Base-by-base conservation (phyloP, 1,139 yeast genomes). In the Williopsis jadinii region DNA sequence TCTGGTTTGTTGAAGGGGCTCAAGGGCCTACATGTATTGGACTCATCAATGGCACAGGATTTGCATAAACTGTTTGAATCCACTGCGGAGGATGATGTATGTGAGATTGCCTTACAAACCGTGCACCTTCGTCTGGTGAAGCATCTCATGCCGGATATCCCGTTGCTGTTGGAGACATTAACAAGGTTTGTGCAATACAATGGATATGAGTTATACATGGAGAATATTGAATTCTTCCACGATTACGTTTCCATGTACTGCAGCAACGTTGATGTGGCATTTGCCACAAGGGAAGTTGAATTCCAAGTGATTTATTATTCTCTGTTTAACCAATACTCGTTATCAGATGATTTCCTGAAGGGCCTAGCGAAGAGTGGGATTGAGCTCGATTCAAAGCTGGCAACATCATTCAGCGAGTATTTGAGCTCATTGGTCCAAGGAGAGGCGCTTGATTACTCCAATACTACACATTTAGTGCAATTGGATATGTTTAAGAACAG, bases 1-100 rank as follows among this genome's bases (percentile, higher is more conserved):
- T 61, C 66, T 29, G 95, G 95, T 8, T 53, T 85, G 9, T 55
- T 75, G 11, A 52, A 63, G 8, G 90, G 86, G 0, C 61, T 84
- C 30, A 56, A 61, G 31, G 56, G 55, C 0, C 50, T 46, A 36
- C 54, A 44, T 42, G 47, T 70, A 33, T 51, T 80, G 52, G 30
- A 51, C 32, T 5, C 64, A 47, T 42, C 42, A 11, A 56, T 66
- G 32, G 41, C 68, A 3, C 32, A 40, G 1, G 44, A 60, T 3
- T 55, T 83, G 28, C 49, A 64, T 15, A 62, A 65, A 9, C 57
- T 83, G 19, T 78, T 78, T 51, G 80, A 73, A 45, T 63, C 70
- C 24, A 65, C 63, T 34, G 68, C 81, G 4, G 94, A 84, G 55
- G 85, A 84, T 12, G 73, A 66, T 4, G 61, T 84, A 13, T 73